phyloP scores from a whole-genome alignment of 164 flowering plant species.

The Piper betle region DNA sequence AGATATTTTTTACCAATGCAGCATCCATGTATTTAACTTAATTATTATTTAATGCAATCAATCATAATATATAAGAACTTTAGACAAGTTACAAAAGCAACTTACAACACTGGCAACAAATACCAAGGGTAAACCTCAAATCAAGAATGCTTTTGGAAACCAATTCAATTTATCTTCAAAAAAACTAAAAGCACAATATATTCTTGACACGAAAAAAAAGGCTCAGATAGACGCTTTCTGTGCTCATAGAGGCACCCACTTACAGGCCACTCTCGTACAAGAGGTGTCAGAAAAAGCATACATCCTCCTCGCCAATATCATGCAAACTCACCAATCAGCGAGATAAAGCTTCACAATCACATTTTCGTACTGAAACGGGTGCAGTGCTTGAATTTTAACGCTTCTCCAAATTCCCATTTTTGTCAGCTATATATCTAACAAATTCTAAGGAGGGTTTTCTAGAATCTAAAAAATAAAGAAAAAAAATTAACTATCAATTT shows the following conservation, averaged over 20 bases:
- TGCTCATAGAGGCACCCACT: neutral
- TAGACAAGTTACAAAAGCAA: neutral
- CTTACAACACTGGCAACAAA: neutral
- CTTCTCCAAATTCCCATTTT: too few relatives aligned
- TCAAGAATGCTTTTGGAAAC: too few relatives aligned
- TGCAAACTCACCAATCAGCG: too few relatives aligned
- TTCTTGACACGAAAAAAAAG: neutral
- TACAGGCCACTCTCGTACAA: neutral
- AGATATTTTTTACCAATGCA: neutral
- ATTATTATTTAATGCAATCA: neutral
- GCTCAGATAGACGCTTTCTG: neutral
- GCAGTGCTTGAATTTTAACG: too few relatives aligned
- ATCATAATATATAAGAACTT: neutral
- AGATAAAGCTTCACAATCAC: too few relatives aligned
- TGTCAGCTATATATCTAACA: too few relatives aligned
- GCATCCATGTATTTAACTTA: neutral
- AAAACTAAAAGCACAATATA: too few relatives aligned
- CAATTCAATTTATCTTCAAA: too few relatives aligned
- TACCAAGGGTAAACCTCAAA: too few relatives aligned
- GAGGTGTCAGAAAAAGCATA: neutral
- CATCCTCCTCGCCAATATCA: neutral
- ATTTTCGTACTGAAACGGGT: too few relatives aligned
- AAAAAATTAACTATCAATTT: neutral
- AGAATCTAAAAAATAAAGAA: neutral
- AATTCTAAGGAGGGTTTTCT: too few relatives aligned